These are phyloP conservation scores for Arthrinium phaeospermum DNA, from an alignment of 2,329 filamentous ascomycete species.

Conservation along the genomic window DNA sequence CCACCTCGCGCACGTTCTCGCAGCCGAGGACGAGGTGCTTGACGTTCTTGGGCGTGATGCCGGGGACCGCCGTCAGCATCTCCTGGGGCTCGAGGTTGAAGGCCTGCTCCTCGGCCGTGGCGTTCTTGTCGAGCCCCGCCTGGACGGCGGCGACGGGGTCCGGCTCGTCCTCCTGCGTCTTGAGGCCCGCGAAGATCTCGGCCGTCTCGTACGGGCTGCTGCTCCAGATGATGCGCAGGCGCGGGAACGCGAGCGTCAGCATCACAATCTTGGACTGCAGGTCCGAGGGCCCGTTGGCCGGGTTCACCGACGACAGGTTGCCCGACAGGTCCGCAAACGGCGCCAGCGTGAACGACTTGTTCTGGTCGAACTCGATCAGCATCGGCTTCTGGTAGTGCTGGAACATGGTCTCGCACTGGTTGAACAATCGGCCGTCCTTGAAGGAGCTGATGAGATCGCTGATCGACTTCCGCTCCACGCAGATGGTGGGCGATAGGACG, in stretches of 20 bases:
- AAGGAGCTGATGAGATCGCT: conserved; percentile 91
- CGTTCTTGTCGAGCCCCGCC: conserved; percentile 73
- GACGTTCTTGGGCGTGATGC: conserved; percentile 80
- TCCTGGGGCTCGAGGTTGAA: conserved; percentile 90
- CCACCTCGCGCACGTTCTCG: conserved; percentile 80
- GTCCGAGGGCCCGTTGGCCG: conserved; percentile 69
- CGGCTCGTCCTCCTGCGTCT: conserved; percentile 87
- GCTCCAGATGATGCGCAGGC: conserved; percentile 91
- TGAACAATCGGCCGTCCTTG: conserved; percentile 88
- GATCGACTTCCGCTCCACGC: conserved; percentile 92
- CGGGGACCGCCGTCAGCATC: conserved; percentile 85
- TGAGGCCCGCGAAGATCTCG: conserved; percentile 93
- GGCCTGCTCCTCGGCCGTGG: conserved; percentile 68
- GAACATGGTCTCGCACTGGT: conserved; percentile 92
- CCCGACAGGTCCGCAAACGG: conserved; percentile 72
- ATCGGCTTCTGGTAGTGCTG: conserved; percentile 88
- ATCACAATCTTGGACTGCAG: conserved; percentile 92
- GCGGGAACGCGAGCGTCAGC: conserved; percentile 89
- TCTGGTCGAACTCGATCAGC: conserved; percentile 97
- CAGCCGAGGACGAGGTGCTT: conserved; percentile 73
- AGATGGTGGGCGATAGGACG: conserved; percentile 87
- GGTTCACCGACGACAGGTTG: conserved; percentile 67
- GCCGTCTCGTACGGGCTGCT: conserved; percentile 93
- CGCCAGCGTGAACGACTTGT: conserved; percentile 95
- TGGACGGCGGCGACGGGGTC: conserved; percentile 88